Evolutionary conservation across 192 early-diverging fungal genomes (phyloP), one percentile per base, ranked within the genome.

Genomic region (Backusella tuberculispora): DNA sequence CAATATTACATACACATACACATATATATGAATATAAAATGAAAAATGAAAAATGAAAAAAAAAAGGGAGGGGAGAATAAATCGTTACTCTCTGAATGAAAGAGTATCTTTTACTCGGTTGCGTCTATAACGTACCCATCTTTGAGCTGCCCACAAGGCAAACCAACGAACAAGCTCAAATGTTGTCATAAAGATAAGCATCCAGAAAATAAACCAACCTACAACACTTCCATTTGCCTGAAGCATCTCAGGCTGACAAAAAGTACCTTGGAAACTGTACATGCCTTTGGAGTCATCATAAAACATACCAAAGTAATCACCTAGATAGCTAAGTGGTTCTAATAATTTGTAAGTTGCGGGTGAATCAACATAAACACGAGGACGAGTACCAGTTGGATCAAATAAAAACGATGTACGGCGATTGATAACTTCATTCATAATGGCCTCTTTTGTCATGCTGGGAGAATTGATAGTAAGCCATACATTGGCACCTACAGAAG

Each of bases 241-340:
- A 9, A 91, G 43, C 21, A 78, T 50, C 43, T 88, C 73, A 38
- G 83, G 73, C 67, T 93, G 89, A 74, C 92, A 94, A 74, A 85
- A 90, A 6, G 85, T 83, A 1, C 85, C 88, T 60, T 88, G 83
- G 74, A 93, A 93, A 45, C 88, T 88, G 74, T 93, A 93, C 88
- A 90, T 89, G 13, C 91, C 91, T 24, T 83, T 83, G 40, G 83
- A 75, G 38, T 88, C 81, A 21, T 69, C 78, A 78, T 89, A 90
- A 81, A 89, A 93, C 56, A 84, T 84, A 37, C 74, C 73, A 77
- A 90, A 90, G 69, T 87, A 89, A 66, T 87, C 77, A 7, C 86
- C 89, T 10, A 91, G 24, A 8, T 79, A 63, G 1, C 80, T 84
- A n/a, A 89, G 79, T 0, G 92, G 90, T 1, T 84, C 83, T 19